Evolutionary conservation across 2,329 filamentous ascomycete genomes (phyloP).

Genomic region (Aspergillus persii): DNA sequence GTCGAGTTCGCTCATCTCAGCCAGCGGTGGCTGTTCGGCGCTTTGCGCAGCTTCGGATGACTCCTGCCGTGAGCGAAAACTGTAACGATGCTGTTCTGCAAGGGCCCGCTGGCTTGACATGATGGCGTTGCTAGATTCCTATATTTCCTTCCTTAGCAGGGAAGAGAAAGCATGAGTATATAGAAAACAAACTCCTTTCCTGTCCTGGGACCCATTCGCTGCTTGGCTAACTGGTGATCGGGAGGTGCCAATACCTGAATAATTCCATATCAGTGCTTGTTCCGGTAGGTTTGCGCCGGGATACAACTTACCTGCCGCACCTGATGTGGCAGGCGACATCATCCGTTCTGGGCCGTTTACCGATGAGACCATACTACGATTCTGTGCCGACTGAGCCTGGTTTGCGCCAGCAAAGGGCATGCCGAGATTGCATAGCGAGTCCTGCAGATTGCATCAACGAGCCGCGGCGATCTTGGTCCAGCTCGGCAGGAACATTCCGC

Average conservation of each 20-base stretch:
- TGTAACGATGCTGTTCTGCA: slow-evolving; percentile 38
- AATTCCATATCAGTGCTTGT: slow-evolving; percentile 2
- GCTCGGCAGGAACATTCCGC: slow-evolving; percentile 51
- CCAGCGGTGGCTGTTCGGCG: slow-evolving; percentile 42
- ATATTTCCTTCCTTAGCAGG: slow-evolving; percentile 1
- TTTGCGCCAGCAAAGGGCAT: slow-evolving; percentile 44
- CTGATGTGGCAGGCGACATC: slow-evolving; percentile 33
- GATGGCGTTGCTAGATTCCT: slow-evolving; percentile 38
- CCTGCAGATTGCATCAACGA: slow-evolving; percentile 52
- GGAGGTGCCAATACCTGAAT: slow-evolving; percentile 35
- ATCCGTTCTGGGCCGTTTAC: slow-evolving; percentile 42
- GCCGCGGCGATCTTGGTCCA: slow-evolving; percentile 49
- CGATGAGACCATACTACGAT: slow-evolving; percentile 30
- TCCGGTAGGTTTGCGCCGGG: not conserved
- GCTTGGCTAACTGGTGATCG: slow-evolving; percentile 45
- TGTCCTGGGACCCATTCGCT: slow-evolving; percentile 42
- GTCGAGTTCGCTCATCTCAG: slow-evolving; percentile 60
- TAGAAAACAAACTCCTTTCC: slow-evolving; percentile 39
- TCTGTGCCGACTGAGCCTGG: slow-evolving; percentile 39
- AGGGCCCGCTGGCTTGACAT: slow-evolving; percentile 34
- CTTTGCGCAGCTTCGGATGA: slow-evolving; percentile 31
- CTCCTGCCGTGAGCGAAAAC: slow-evolving; percentile 37
- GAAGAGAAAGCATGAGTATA: not conserved
- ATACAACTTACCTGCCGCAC: slow-evolving; percentile 25
- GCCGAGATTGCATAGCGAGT: too few species aligned